Conservation (phyloP, 1,284 basidiomycete species). For the Lignosus rhinocerotis region DNA sequence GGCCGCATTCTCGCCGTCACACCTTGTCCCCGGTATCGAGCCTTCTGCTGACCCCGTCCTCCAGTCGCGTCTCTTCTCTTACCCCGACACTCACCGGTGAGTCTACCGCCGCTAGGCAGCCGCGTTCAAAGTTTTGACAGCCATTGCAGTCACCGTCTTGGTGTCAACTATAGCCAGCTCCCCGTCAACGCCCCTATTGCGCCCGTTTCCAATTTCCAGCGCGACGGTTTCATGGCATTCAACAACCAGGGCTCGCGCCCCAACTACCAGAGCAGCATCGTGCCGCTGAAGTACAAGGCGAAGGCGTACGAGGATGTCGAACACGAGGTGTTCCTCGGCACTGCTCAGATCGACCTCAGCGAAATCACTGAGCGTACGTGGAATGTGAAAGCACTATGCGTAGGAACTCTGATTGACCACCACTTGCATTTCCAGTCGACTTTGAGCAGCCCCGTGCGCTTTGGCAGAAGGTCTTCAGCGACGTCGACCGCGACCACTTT, state of each 20-base stretch:
- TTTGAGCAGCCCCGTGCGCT: conserved; percentile 89
- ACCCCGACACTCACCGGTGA: conserved; percentile 84
- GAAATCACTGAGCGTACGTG: conserved; percentile 79
- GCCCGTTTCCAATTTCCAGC: conserved; percentile 86
- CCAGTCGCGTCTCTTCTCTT: conserved; percentile 92
- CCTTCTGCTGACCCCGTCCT: conserved; percentile 88
- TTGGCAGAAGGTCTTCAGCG: conserved; percentile 78
- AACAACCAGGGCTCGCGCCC: conserved; percentile 82
- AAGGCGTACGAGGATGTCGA: conserved; percentile 43
- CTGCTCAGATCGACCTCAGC: conserved; percentile 73
- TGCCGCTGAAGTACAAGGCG: conserved; percentile 50
- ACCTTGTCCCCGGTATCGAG: conserved; percentile 86
- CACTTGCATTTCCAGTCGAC: conserved; percentile 55
- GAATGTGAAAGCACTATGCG: background rate
- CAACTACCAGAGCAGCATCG: conserved; percentile 82
- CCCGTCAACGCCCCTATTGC: conserved; percentile 84
- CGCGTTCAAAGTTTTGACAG: background rate
- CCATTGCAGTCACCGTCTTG: conserved; percentile 67
- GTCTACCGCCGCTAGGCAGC: background rate
- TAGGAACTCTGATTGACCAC: background rate
- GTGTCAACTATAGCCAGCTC: conserved; percentile 85
- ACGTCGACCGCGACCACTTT: conserved; percentile 66
- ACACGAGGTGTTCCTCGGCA: conserved; percentile 79
- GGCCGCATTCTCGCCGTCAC: conserved; percentile 84
- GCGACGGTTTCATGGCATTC: conserved; percentile 69